Base-by-base conservation (phyloP, 148 eudicot genomes). In the Chenopodium album region DNA sequence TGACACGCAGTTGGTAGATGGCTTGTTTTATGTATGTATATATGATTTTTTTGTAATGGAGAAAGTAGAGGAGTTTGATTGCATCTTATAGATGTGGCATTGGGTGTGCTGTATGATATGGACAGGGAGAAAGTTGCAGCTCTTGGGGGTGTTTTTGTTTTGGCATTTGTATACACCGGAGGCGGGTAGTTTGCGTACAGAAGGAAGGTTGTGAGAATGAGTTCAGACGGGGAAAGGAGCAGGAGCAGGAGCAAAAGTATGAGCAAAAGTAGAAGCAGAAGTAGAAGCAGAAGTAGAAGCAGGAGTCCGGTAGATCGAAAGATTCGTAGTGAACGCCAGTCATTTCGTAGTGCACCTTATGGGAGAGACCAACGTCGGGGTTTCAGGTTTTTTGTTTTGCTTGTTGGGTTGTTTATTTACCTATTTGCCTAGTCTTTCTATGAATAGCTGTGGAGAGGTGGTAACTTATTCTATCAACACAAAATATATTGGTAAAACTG, bases 281-380 rank as follows among this genome's bases (percentile, higher is more conserved):
- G 92, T 84, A 80, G 77, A 34, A 90, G 82, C 28, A 71, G 89
- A 81, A 91, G 92, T 84, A 80, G 78, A 56, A 90, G 82, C 28
- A 71, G 90, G 90, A 93, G 94, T 76, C 97, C 97, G 34, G 26
- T 84, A 82, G 91, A 85, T 82, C 92, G 92, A 63, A 92, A 89
- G 88, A 89, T 92, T 62, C 93, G 89, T 82, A 86, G 90, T 69
- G 84, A 81, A 59, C 93, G 95, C 41, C 79, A 78, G 83, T 87
- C 92, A 78, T 79, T 87, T 75, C 92, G 92, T 82, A 90, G 88
- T 87, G 95, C 94, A 79, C 95, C 98, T 41, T 93, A 90, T 88
- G 88, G 89, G 78, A 89, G 92, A 87, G 97, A 92, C 34, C 66
- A 82, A 71, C 91, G 86, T 74, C 90, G 90, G 88, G 94, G 98